A percentile compares a stretch with the other conserved stretches of the same genome.
Evolutionary conservation across 139 green algal species (phyloP).

Genomic region (Haematococcus sp.): DNA sequence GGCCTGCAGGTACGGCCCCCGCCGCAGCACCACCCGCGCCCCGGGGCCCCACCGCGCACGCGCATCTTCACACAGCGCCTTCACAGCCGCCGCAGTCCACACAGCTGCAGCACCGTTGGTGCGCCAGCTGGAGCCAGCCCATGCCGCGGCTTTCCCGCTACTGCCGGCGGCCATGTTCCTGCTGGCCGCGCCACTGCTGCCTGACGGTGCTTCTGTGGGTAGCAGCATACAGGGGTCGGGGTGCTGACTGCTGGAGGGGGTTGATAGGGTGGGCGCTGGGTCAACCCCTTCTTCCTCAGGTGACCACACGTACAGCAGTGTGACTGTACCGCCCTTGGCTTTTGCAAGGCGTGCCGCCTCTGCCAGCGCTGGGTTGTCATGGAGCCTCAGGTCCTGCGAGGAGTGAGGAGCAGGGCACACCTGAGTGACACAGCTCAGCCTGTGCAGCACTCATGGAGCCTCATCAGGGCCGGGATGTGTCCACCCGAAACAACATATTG

Average conservation of each 20-base stretch:
- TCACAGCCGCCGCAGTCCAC: background rate
- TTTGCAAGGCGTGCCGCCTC: slow-evolving; percentile 32
- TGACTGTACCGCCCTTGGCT: slow-evolving; percentile 27
- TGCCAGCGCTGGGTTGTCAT: slow-evolving; percentile 58
- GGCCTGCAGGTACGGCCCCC: slow-evolving; percentile 9
- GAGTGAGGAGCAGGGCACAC: background rate
- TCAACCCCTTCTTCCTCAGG: slow-evolving; percentile 36
- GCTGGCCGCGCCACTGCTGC: too few species aligned
- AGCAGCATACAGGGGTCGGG: background rate
- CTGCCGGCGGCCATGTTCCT: background rate
- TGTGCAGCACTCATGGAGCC: too few species aligned
- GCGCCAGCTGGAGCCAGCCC: background rate
- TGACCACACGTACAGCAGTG: slow-evolving; percentile 48
- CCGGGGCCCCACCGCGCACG: background rate
- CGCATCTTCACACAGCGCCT: background rate
- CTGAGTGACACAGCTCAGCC: too few species aligned
- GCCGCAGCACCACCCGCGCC: background rate
- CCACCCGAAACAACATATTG: too few species aligned
- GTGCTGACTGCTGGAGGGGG: background rate
- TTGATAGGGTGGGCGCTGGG: background rate
- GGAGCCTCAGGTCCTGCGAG: slow-evolving; percentile 50
- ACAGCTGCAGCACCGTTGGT: too few species aligned
- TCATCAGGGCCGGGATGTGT: too few species aligned
- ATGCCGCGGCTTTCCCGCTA: background rate
- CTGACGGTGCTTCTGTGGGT: background rate